Evolutionary conservation across 2,329 filamentous ascomycete species (phyloP), one percentile per base, ranked within the genome.

Genomic region (Cladosporium sp.): DNA sequence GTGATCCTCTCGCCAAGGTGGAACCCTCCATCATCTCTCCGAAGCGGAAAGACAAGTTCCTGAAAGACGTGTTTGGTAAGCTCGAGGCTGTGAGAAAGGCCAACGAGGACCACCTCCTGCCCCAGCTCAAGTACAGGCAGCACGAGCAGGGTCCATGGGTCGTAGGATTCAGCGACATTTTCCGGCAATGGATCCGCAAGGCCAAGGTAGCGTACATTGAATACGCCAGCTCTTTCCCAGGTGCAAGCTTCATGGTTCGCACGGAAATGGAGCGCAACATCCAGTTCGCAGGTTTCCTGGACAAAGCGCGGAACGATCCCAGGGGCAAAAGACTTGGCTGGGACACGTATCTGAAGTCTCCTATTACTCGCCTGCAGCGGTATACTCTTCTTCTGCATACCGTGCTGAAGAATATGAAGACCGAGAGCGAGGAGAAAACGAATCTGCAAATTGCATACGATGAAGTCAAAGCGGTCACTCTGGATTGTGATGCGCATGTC

Each of bases 131-230:
- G 66, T 98, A 97, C 67, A 84, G 93, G 22, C 93, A 98, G 68
- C 87, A 93, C 64, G 93, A 97, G 67, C 92, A 98, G 72, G 93
- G 93, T 0, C 93, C 93, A 0, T 98, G 90, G 84, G 85, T 98
- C 54, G 78, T 82, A 10, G 93, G 93, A 3, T 96, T 96, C 71
- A 96, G 91, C 66, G 93, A 97, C 65, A 89, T 98, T 46, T 97
- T 98, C 76, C 80, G 93, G 54, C 93, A 98, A 72, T 98, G 93
- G 93, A 95, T 97, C 57, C 83, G 93, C 58, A 97, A 96, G 70
- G 93, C 93, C 32, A 89, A 86, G 68, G 76, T 80, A 2, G 86
- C 89, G 9, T 98, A 97, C 67, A 84, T 96, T 56, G 90, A 95
- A 54, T 98, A 97, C 68, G 92, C 92, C 37, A 85, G 86, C 1